Percentiles rank a stretch among this genome's conserved stretches.
phyloP scores from a whole-genome alignment of 2,329 filamentous ascomycete genomes.

The Fusarium sp. region DNA sequence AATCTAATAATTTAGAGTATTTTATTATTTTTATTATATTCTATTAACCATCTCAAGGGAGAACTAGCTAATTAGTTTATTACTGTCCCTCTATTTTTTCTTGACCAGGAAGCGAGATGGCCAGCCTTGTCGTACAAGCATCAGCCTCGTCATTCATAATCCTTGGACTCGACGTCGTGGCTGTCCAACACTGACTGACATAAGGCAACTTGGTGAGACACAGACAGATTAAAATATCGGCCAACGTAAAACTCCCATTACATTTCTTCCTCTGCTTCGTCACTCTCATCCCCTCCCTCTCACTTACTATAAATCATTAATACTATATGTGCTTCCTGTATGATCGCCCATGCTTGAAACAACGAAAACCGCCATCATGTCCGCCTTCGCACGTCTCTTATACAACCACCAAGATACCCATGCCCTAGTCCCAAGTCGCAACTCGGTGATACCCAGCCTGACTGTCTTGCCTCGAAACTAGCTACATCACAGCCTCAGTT shows the following conservation, averaged over 20 bases:
- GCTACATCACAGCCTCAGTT: constrained; percentile 75
- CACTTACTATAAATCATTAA: constrained; percentile 39
- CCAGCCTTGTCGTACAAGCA: constrained; percentile 32
- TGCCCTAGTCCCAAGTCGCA: constrained; percentile 14
- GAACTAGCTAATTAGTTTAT: no score
- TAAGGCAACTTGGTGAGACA: not conserved
- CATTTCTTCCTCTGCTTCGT: constrained; percentile 26
- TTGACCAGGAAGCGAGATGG: not conserved
- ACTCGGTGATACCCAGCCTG: constrained; percentile 15
- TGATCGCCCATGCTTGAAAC: constrained; percentile 34
- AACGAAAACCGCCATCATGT: constrained; percentile 22
- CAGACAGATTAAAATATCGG: not conserved
- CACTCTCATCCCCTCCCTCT: not conserved
- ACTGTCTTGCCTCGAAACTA: constrained; percentile 2
- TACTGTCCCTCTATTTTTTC: no score
- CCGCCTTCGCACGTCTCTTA: constrained; percentile 27
- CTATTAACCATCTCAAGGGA: no score
- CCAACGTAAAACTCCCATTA: constrained; percentile 34
- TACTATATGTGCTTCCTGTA: constrained; percentile 40
- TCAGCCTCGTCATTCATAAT: constrained; percentile 24
- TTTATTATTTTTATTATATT: no score
- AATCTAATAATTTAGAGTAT: no score
- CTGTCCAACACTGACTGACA: not conserved
- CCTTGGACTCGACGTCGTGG: constrained; percentile 21
- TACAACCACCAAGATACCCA: constrained; percentile 33